Conservation (phyloP, 345 rosid genomes). For the Camelina sativa region DNA sequence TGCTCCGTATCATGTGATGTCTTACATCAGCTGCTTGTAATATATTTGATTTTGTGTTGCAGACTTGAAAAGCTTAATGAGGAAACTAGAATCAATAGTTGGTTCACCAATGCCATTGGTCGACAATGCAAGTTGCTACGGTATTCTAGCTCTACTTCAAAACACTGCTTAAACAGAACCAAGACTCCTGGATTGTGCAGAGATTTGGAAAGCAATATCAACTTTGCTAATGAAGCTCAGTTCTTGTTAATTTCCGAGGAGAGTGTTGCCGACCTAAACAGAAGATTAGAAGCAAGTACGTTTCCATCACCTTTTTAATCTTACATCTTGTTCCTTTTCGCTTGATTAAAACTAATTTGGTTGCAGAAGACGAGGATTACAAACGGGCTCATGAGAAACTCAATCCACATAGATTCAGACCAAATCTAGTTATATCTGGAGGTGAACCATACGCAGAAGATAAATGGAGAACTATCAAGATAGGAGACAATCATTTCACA, state of each 20-base stretch:
- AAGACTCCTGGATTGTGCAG: constrained; percentile 58
- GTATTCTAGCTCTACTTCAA: constrained; percentile 46
- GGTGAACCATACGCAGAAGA: constrained; percentile 88
- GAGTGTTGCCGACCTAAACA: constrained; percentile 78
- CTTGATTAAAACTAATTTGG: constrained; percentile 27
- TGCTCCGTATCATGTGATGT: constrained; percentile 3
- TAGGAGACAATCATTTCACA: constrained; percentile 61
- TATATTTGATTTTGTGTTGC: constrained; percentile 31
- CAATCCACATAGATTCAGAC: constrained; percentile 76
- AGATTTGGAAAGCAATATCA: constrained; percentile 62
- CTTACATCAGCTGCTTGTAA: constrained; percentile 8
- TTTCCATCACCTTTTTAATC: constrained; percentile 19
- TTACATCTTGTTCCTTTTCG: constrained; percentile 16
- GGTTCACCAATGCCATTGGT: constrained; percentile 83
- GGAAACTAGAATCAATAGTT: constrained; percentile 58
- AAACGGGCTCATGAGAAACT: constrained; percentile 45
- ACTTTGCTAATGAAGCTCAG: constrained; percentile 93
- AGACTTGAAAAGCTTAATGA: constrained; percentile 62
- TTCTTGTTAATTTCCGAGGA: constrained; percentile 80
- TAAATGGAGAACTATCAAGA: constrained; percentile 69
- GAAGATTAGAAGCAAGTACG: constrained; percentile 64
- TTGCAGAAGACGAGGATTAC: constrained; percentile 45
- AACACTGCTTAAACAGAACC: constrained; percentile 47
- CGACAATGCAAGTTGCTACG: constrained; percentile 74
- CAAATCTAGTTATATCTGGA: constrained; percentile 78